phyloP scores from a whole-genome alignment of 306 rosid species.

The Vigna trinervia region DNA sequence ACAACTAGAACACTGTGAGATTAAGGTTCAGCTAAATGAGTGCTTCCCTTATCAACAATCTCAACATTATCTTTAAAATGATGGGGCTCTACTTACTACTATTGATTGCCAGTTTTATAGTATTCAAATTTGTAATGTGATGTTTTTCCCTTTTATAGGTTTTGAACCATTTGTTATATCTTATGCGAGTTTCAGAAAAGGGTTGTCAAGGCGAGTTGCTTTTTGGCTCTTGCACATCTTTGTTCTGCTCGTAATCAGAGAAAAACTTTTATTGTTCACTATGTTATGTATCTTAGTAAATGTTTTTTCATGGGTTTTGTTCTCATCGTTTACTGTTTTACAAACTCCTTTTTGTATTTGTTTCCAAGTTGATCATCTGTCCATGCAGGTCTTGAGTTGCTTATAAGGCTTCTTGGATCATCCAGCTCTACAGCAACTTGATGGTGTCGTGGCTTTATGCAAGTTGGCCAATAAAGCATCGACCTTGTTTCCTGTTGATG shows the following conservation, averaged over 20 bases:
- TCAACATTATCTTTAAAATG: conserved; percentile 22
- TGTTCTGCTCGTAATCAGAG: conserved; percentile 83
- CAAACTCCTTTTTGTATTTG: conserved; percentile 31
- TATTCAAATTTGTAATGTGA: conserved; percentile 45
- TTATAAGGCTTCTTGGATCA: conserved; percentile 85
- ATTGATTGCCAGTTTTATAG: background rate
- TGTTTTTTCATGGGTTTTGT: conserved; percentile 26
- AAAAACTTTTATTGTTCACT: conserved; percentile 75
- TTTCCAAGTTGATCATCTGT: conserved; percentile 41
- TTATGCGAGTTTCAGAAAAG: conserved; percentile 88
- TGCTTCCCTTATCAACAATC: too few species aligned
- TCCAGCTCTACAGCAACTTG: conserved; percentile 79
- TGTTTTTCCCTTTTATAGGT: conserved; percentile 64
- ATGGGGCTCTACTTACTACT: conserved; percentile 10
- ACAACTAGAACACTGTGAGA: too few species aligned
- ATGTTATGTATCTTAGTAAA: conserved; percentile 58
- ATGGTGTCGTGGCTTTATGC: conserved; percentile 88
- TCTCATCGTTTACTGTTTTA: conserved; percentile 37
- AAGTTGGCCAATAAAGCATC: conserved; percentile 87
- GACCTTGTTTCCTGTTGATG: conserved; percentile 83
- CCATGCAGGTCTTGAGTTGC: conserved; percentile 86
- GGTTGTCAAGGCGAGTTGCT: conserved; percentile 85
- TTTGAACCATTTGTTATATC: conserved; percentile 81
- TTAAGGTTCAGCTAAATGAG: too few species aligned
- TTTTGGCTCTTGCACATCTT: conserved; percentile 97